Evolutionary conservation across 176 grass and related monocot species (phyloP).

Genomic region (Lolium perenne): DNA sequence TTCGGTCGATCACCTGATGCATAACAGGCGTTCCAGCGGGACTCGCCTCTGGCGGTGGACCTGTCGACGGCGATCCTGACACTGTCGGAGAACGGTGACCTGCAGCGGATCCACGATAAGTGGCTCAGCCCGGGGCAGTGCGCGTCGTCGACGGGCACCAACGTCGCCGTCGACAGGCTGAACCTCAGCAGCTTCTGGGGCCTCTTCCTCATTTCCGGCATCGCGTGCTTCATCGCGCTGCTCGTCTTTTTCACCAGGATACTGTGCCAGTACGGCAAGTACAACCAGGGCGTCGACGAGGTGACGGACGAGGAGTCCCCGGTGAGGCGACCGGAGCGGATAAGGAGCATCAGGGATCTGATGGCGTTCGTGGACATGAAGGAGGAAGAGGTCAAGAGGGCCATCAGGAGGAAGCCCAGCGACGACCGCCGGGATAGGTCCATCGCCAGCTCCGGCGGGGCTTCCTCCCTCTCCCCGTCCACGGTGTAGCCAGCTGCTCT

Average conservation of each 20-base stretch:
- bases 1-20: not conserved
- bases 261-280: conserved; percentile 68
- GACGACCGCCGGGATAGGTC: conserved; percentile 42
- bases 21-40: conserved; percentile 81
- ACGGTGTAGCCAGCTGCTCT: not conserved
- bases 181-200: conserved; percentile 79
- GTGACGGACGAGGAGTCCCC: conserved; percentile 10
- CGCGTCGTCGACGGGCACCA: conserved; percentile 28
- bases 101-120: conserved; percentile 96
- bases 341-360: conserved; percentile 68
- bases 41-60: conserved; percentile 83
- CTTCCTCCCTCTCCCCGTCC: conserved; percentile 24
- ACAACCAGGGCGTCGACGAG: conserved; percentile 11
- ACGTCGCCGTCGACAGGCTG: conserved; percentile 46
- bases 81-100: conserved; percentile 90
- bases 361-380: conserved; percentile 84
- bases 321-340: conserved; percentile 46
- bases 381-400: conserved; percentile 75
- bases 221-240: conserved; percentile 68
- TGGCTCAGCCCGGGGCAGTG: conserved; percentile 64
- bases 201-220: conserved; percentile 83
- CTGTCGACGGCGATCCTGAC: conserved; percentile 92
- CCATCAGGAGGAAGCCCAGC: conserved; percentile 64
- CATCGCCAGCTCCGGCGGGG: conserved; percentile 13
- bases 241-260: conserved; percentile 64